These are phyloP conservation scores for Coemansia sp. DNA, from an alignment of 192 early-diverging fungal genomes.

Conservation along the genomic window DNA sequence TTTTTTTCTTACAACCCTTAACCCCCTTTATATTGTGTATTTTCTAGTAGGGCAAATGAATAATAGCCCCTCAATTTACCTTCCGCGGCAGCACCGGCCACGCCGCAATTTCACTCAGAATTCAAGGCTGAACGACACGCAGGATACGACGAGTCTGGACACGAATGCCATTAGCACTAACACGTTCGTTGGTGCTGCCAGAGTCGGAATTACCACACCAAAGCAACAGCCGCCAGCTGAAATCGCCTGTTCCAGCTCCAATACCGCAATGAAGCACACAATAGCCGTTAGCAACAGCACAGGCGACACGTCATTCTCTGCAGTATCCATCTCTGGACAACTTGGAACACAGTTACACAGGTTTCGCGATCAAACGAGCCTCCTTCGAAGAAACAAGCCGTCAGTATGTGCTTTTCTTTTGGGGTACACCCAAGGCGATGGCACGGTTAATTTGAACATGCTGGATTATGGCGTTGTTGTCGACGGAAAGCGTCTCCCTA, in stretches of 20 bases:
- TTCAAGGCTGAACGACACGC: background rate
- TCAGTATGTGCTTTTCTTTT: slow-evolving; percentile 33
- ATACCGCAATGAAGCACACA: background rate
- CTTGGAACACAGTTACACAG: slow-evolving; percentile 36
- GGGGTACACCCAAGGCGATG: slow-evolving; percentile 38
- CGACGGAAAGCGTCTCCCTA: slow-evolving; percentile 28
- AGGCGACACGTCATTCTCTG: background rate
- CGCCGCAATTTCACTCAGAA: background rate
- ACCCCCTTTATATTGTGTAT: background rate
- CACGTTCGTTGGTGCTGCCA: background rate
- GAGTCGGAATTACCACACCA: background rate
- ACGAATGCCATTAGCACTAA: too few species aligned
- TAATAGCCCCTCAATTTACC: slow-evolving; percentile 41
- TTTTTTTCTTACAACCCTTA: background rate
- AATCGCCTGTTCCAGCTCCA: background rate
- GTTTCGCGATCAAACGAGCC: background rate
- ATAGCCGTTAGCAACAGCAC: slow-evolving; percentile 6
- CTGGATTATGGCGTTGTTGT: slow-evolving; percentile 36
- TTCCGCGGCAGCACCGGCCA: slow-evolving; percentile 44
- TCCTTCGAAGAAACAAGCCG: background rate
- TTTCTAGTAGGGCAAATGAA: slow-evolving; percentile 19
- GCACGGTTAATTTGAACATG: slow-evolving; percentile 38
- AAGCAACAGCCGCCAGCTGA: slow-evolving; percentile 4
- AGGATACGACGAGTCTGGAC: background rate
- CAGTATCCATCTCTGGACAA: slow-evolving; percentile 32